Evolutionary conservation across 495 filamentous ascomycete genomes (phyloP), one percentile per base, ranked within the genome.

Genomic region (Neurospora sp.): DNA sequence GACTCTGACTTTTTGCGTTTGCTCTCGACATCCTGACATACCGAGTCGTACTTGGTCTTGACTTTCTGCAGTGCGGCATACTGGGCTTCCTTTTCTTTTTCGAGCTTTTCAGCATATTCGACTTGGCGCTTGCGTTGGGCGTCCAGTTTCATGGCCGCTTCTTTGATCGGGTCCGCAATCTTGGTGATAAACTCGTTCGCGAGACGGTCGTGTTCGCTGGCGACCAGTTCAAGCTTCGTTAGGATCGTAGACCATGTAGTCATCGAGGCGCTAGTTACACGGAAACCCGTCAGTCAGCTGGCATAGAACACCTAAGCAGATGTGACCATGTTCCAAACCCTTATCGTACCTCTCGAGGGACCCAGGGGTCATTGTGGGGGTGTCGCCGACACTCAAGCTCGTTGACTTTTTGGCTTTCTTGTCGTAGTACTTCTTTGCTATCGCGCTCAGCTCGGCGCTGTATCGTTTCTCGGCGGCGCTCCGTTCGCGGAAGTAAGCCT

Each of bases 241-340:
- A 99, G 87, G 81, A 98, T 96, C 10, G 94, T 94, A 12, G 92
- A 92, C 96, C 96, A 99, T 40, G 96, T 98, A 9, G 95, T 98
- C 77, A 99, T 87, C 39, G 94, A 97, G 37, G 96, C 95, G 79
- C 94, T 88, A 74, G 40, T 53, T 35, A 9, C 53, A 61, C 53
- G 7, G 53, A 61, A 61, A 61, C 6, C 53, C 27, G 22, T 61
- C 53, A 61, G 46, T 69, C 44, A 71, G 70, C 39, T 40, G 39
- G 41, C 22, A 37, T 61, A 9, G 11, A 70, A 38, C 61, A 72
- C 14, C 12, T 10, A 40, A 44, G n/a, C 35, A 71, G 5, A 16
- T 14, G 70, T 5, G 27, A 37, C 41, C 16, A 35, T n/a, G 20
- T 71, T n/a, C 27, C 48, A 42, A 65, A 68, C 22, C 53, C 75